Base-by-base conservation (phyloP, 1,284 basidiomycete species). In the Irpex lacteus region DNA sequence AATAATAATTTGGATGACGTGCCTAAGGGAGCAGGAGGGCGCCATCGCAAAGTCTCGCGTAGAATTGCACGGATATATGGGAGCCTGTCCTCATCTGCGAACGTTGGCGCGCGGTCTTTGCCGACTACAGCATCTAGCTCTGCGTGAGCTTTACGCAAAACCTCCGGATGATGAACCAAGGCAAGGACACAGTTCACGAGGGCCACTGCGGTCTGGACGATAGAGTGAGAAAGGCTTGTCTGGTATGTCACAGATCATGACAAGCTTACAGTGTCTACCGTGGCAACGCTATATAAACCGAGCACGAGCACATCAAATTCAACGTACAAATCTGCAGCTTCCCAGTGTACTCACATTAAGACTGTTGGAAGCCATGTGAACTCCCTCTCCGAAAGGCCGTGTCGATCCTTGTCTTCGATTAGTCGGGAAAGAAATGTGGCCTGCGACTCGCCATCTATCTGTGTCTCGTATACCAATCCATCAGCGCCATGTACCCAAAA, bases 41-140 rank as follows among this genome's bases (percentile, higher is more conserved):
- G 13, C 64, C 64, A 65, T 32, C 64, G 60, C n/a, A 76, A 52
- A 1, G 75, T 69, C 69, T 83, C 81, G 49, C 78, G 76, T 36
- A 83, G 65, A 32, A 81, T 57, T 2, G 78, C 79, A 2, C 75
- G 71, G 2, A 80, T 64, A 62, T 80, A 83, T 9, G 80, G 79
- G 38, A 84, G 69, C 1, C 65, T 66, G 2, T 71, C 47, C 58
- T 76, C 67, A 63, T 83, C 83, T 26, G 66, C 70, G 38, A 82
- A 80, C 8, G 70, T 70, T 0, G 82, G 83, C 4, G 83, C 66
- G 38, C 80, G 72, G 4, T 74, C 69, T 4, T 60, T 61, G 52
- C 79, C 78, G 26, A 80, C 56, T 13, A 79, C 72, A 2, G 70
- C 63, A 49, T 83, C 80, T 5, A 84, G 72, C 65, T 83, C 80